A percentile compares a stretch with the other conserved stretches of the same genome.
Conservation (phyloP, 83 land plant genomes). For the Thuja plicata region DNA sequence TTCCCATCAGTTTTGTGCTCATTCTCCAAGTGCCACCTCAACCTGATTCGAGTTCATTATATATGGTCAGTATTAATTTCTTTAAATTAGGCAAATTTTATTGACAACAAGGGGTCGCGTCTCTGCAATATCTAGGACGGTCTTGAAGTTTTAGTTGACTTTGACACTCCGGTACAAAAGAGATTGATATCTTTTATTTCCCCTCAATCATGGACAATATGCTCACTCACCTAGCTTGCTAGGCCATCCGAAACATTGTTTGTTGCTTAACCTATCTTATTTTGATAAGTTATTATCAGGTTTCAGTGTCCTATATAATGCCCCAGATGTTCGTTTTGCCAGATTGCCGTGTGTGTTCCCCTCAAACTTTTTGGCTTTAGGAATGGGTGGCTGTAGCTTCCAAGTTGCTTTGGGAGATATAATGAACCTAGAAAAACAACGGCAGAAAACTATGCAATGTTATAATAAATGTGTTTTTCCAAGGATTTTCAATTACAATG, state of each 20-base stretch:
- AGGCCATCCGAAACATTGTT: neutral
- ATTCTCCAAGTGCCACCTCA: neutral
- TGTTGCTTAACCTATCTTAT: neutral
- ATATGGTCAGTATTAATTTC: neutral
- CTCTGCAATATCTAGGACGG: neutral
- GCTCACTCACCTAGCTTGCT: neutral
- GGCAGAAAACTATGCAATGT: neutral
- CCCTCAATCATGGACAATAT: neutral
- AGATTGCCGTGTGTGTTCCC: neutral
- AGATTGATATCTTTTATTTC: too few species aligned
- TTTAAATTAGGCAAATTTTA: neutral
- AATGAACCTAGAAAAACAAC: neutral
- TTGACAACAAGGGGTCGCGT: neutral
- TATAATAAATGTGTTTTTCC: too few species aligned
- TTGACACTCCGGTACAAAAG: too few species aligned
- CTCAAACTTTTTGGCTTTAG: neutral
- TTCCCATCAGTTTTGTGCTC: neutral
- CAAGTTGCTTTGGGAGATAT: neutral
- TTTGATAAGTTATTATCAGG: neutral
- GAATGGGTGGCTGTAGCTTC: neutral
- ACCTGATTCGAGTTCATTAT: neutral
- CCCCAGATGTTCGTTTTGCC: neutral
- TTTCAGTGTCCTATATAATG: neutral
- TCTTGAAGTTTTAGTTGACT: too few species aligned
- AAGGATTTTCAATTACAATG: too few species aligned